phyloP scores from a whole-genome alignment of 139 green algal species.

The Nannochloris sp. region DNA sequence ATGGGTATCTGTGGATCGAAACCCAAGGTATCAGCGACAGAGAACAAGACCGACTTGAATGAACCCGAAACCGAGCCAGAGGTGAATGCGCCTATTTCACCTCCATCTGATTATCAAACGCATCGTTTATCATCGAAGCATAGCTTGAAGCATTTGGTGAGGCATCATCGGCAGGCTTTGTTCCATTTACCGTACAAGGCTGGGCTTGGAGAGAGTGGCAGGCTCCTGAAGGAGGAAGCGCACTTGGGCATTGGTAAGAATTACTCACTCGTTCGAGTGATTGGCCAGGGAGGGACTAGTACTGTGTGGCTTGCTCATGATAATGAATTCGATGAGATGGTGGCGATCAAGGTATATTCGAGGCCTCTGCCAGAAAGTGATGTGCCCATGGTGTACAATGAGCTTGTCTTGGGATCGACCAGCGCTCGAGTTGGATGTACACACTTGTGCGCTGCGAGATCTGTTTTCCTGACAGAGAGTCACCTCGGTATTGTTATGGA shows the following conservation, averaged over 20 bases:
- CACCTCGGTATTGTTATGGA: conserved; percentile 74
- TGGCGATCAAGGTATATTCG: conserved; percentile 23
- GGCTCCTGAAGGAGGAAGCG: background rate
- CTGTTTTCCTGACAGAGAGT: conserved; percentile 55
- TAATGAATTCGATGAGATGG: background rate
- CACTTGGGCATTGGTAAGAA: conserved; percentile 15
- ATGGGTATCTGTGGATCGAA: no score
- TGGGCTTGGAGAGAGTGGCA: background rate
- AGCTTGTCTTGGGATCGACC: conserved; percentile 52
- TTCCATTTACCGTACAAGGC: conserved; percentile 5
- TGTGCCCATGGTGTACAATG: conserved; percentile 15
- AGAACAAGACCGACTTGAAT: background rate
- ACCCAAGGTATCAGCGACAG: no score
- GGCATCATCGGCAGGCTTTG: conserved; percentile 16
- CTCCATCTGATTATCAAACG: background rate
- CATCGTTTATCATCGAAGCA: background rate
- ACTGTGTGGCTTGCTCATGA: conserved; percentile 12
- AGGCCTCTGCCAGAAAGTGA: conserved; percentile 10
- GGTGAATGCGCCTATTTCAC: no score
- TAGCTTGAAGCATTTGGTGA: conserved; percentile 14
- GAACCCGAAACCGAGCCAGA: background rate
- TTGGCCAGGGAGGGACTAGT: conserved; percentile 15
- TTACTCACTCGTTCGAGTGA: conserved; percentile 4
- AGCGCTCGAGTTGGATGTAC: background rate
- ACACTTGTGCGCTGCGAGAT: conserved; percentile 11